phyloP scores from a whole-genome alignment of 106 monocot species.

The Apostasia ramifera region DNA sequence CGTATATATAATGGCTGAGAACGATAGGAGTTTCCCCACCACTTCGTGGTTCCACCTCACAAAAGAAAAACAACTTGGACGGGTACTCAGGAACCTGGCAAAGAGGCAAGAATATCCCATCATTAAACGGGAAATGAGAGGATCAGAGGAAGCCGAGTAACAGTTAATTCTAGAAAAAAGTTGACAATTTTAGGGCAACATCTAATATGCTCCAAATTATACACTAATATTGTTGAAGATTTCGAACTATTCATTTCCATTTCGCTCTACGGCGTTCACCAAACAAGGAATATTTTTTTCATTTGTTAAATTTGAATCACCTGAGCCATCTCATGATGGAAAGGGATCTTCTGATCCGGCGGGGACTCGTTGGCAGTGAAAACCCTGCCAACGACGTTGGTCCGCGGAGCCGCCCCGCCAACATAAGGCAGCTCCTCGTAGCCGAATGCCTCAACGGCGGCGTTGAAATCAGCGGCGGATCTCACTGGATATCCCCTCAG shows the following conservation, averaged over 20 bases:
- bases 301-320: constrained; percentile 10
- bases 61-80: constrained; percentile 82
- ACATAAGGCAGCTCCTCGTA: constrained; percentile 80
- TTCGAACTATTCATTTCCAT: too few relatives aligned
- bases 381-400: constrained; percentile 77
- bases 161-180: too few relatives aligned
- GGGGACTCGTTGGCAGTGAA: constrained; percentile 94
- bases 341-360: constrained; percentile 83
- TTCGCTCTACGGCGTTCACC: too few relatives aligned
- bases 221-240: too few relatives aligned
- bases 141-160: too few relatives aligned
- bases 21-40: constrained; percentile 96
- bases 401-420: constrained; percentile 84
- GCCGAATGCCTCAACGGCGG: constrained; percentile 67
- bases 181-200: too few relatives aligned
- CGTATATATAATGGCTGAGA: constrained; percentile 68
- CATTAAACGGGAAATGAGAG: too few relatives aligned
- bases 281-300: too few relatives aligned
- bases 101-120: not conserved
- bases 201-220: too few relatives aligned
- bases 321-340: constrained; percentile 95
- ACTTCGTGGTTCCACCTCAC: constrained; percentile 69
- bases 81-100: constrained; percentile 70
- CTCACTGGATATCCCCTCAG: constrained; percentile 62
- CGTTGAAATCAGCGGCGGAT: constrained; percentile 61